A percentile compares a stretch with the other conserved stretches of the same genome.
Conservation (phyloP, 768 basidiomycete genomes). For the Gymnopilus dilepis region DNA sequence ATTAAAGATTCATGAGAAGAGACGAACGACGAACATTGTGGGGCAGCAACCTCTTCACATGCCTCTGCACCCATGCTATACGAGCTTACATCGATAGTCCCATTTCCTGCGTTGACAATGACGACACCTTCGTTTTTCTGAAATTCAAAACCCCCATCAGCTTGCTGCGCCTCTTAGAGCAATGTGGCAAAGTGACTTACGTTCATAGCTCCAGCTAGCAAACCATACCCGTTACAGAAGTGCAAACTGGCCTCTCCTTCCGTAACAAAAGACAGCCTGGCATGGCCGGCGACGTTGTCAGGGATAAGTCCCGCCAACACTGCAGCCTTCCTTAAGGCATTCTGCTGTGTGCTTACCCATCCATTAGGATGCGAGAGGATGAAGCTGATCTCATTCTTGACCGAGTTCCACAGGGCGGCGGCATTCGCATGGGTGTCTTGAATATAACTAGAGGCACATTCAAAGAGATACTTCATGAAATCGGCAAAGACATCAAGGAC, state of each 20-base stretch:
- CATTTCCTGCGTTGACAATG: conserved; percentile 64
- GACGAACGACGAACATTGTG: conserved; percentile 42
- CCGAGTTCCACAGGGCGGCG: conserved; percentile 43
- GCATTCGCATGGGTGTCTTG: conserved; percentile 51
- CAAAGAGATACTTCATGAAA: conserved; percentile 52
- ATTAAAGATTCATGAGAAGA: not conserved
- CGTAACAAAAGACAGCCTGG: conserved; percentile 48
- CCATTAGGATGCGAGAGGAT: conserved; percentile 50
- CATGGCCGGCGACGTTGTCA: conserved; percentile 39
- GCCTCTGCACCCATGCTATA: conserved; percentile 43
- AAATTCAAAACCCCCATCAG: not conserved
- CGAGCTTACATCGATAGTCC: conserved; percentile 63
- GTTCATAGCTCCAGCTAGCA: conserved; percentile 33
- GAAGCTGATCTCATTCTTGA: conserved; percentile 45
- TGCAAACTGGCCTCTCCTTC: conserved; percentile 62
- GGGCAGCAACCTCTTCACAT: conserved; percentile 55
- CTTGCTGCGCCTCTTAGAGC: not conserved
- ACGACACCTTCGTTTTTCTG: conserved; percentile 53
- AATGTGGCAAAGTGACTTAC: conserved; percentile 13
- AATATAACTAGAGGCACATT: conserved; percentile 48
- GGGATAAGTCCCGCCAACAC: conserved; percentile 45
- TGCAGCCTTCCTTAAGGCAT: conserved; percentile 48
- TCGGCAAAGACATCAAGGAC: conserved; percentile 52
- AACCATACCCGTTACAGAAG: conserved; percentile 46
- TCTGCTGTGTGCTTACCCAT: conserved; percentile 51